Conservation (phyloP, 225 moss, liverwort and hornwort genomes). For the Sphagnum contortum region DNA sequence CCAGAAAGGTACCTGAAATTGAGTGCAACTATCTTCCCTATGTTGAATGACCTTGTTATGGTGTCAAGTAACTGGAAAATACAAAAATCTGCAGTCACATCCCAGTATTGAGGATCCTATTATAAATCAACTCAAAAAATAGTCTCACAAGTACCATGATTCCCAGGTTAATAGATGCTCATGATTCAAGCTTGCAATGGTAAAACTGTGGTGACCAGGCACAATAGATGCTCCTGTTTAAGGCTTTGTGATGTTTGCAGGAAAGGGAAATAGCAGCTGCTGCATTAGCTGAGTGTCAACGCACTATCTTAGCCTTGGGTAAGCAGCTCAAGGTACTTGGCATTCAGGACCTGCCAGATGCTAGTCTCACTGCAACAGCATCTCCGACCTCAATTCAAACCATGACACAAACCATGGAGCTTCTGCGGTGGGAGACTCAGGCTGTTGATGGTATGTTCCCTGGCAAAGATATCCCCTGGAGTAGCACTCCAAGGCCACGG, state of each 20-base stretch:
- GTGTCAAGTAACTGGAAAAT: no score
- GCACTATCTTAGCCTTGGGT: slow-evolving; percentile 37
- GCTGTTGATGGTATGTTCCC: neutral
- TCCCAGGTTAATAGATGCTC: neutral
- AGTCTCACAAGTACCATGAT: neutral
- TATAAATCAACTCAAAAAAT: no score
- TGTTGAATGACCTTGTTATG: neutral
- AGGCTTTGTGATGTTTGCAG: slow-evolving; percentile 6
- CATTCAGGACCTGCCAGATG: slow-evolving; percentile 16
- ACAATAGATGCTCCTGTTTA: neutral
- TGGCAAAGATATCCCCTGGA: slow-evolving; percentile 31
- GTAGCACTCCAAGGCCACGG: neutral
- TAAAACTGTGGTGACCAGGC: neutral
- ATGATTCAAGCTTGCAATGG: neutral
- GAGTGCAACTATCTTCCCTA: neutral
- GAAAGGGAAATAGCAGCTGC: slow-evolving; percentile 44
- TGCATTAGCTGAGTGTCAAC: slow-evolving; percentile 44
- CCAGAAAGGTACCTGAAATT: slow-evolving; percentile 28
- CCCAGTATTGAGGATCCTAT: no score
- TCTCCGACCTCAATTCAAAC: slow-evolving; percentile 23
- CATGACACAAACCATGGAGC: slow-evolving; percentile 29
- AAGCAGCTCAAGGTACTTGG: slow-evolving; percentile 54
- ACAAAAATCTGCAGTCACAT: no score
- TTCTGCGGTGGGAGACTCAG: slow-evolving; percentile 27
- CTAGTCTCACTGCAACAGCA: slow-evolving; percentile 8